phyloP scores from a whole-genome alignment of 371 early-diverging fungal genomes.

The Actinomortierella ambigua region DNA sequence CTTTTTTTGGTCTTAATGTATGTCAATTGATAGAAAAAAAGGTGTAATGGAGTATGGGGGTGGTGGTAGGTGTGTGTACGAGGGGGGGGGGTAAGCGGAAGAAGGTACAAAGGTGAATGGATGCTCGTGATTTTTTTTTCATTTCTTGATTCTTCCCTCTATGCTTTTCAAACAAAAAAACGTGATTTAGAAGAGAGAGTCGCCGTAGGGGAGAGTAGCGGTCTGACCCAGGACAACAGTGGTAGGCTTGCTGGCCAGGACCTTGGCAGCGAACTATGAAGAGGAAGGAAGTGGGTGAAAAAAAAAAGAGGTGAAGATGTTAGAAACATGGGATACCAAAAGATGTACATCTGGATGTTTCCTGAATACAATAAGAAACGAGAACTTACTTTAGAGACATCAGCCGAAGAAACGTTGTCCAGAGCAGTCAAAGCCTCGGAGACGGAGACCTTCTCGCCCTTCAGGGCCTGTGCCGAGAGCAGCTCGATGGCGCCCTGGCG shows the following conservation, averaged over 20 bases:
- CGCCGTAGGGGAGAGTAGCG: slow-evolving; percentile 82
- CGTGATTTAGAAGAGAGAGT: slow-evolving; percentile 63
- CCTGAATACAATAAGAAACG: neutral
- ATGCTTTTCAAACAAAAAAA: too few species aligned
- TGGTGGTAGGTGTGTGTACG: too few species aligned
- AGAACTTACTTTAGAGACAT: slow-evolving; percentile 60
- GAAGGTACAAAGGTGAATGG: too few species aligned
- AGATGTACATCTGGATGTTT: neutral
- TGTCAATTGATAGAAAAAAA: too few species aligned
- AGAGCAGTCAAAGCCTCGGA: slow-evolving; percentile 59
- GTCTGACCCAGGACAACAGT: slow-evolving; percentile 84
- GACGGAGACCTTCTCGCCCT: slow-evolving; percentile 53
- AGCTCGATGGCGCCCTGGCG: slow-evolving; percentile 54
- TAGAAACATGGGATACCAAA: neutral
- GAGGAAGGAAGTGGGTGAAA: neutral
- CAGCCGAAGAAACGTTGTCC: slow-evolving; percentile 68
- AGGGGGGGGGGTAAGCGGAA: too few species aligned
- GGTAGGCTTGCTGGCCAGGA: slow-evolving; percentile 78
- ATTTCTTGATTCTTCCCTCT: too few species aligned
- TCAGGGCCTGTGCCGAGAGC: slow-evolving; percentile 50
- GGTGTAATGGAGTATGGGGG: too few species aligned
- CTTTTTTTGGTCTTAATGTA: too few species aligned
- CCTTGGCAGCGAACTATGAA: slow-evolving; percentile 64
- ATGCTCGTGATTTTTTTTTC: too few species aligned
- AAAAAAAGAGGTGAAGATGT: neutral